Percentiles rank a stretch among this genome's conserved stretches.
Evolutionary conservation across 345 rosid species (phyloP).

Genomic region (Xanthoceras sorbifolium): DNA sequence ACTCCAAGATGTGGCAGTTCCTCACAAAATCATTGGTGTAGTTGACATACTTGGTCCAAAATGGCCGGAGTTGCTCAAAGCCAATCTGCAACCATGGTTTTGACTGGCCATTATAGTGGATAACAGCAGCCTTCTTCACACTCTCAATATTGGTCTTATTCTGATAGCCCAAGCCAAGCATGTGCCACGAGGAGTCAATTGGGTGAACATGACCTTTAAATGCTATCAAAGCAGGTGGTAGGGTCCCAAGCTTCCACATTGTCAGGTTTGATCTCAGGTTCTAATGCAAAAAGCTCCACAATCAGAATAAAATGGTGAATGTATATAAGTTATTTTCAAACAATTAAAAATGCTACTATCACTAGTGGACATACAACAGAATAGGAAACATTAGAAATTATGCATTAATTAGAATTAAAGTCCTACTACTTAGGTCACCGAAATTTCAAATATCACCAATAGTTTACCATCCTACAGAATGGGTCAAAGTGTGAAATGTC

Average conservation of each 20-base stretch:
- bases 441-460: constrained; percentile 4
- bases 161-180: constrained; percentile 98
- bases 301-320: constrained; percentile 21
- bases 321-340: background rate
- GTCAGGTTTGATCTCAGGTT: constrained; percentile 87
- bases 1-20: constrained; percentile 92
- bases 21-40: constrained; percentile 88
- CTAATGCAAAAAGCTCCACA: constrained; percentile 41
- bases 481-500: background rate
- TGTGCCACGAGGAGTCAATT: constrained; percentile 90
- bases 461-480: background rate
- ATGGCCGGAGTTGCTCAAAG: constrained; percentile 95
- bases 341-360: constrained; percentile 7
- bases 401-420: background rate
- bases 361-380: background rate
- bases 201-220: constrained; percentile 85
- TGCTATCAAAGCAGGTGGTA: constrained; percentile 98
- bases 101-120: constrained; percentile 95
- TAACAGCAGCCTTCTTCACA: constrained; percentile 82
- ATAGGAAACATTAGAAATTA: background rate
- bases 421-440: background rate
- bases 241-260: constrained; percentile 98
- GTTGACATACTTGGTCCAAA: constrained; percentile 91
- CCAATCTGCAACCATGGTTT: constrained; percentile 98
- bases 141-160: constrained; percentile 61